These are phyloP conservation scores for Lanmaoa pseudosensibilis DNA, from an alignment of 768 basidiomycete species.

Conservation along the genomic window DNA sequence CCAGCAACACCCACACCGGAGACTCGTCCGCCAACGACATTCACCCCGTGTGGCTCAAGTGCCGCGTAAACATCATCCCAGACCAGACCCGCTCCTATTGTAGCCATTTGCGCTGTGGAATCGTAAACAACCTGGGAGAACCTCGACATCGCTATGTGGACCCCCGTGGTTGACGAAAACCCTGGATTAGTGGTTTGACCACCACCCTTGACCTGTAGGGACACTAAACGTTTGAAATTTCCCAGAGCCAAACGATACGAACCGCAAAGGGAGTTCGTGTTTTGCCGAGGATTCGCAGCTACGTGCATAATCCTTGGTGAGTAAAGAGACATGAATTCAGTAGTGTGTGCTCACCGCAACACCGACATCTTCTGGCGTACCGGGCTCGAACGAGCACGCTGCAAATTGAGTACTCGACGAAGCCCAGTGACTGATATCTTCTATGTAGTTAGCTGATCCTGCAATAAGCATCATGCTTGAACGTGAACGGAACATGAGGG, in stretches of 20 bases:
- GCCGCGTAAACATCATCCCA: slow-evolving; percentile 66
- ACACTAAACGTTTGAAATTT: too few species aligned
- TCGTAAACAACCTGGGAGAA: slow-evolving; percentile 47
- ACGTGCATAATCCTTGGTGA: not conserved
- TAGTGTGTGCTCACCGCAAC: slow-evolving; percentile 38
- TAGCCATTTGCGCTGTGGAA: slow-evolving; percentile 37
- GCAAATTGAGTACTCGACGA: slow-evolving; percentile 46
- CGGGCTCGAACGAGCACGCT: slow-evolving; percentile 59
- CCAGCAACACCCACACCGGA: slow-evolving; percentile 60
- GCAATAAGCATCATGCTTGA: not conserved
- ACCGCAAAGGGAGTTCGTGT: slow-evolving; percentile 32
- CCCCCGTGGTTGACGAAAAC: slow-evolving; percentile 58
- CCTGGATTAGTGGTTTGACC: slow-evolving; percentile 56
- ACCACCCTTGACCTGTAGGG: slow-evolving; percentile 55
- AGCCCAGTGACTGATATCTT: slow-evolving; percentile 53
- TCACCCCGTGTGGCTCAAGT: slow-evolving; percentile 49
- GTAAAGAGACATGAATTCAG: not conserved
- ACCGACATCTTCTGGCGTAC: slow-evolving; percentile 49
- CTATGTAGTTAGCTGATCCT: slow-evolving; percentile 33
- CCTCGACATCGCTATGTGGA: slow-evolving; percentile 55
- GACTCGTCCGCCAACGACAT: slow-evolving; percentile 56
- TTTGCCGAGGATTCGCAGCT: slow-evolving; percentile 41
- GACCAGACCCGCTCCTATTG: slow-evolving; percentile 42
- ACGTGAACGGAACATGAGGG: too few species aligned
- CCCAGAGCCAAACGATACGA: slow-evolving; percentile 1